Evolutionary conservation across 139 green algal species (phyloP).

Genomic region (Auxenochlorella protothecoides): DNA sequence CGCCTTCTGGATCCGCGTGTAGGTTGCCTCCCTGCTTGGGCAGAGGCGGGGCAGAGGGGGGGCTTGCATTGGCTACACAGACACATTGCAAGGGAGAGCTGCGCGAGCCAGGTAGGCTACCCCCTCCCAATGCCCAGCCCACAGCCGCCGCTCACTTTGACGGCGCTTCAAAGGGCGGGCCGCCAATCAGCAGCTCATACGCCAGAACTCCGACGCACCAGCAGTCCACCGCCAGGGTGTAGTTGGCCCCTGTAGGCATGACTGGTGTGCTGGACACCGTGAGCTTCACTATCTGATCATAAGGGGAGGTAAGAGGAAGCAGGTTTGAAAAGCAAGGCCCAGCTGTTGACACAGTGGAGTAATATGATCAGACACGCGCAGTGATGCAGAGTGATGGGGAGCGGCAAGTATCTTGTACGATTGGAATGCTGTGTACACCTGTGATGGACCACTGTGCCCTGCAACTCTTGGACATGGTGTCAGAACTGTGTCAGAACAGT

Average conservation of each 20-base stretch:
- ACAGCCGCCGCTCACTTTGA: constrained; percentile 3
- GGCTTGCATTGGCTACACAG: background rate
- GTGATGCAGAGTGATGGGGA: background rate
- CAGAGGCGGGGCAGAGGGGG: no score
- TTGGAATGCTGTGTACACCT: background rate
- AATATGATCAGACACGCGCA: background rate
- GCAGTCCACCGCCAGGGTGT: constrained; percentile 67
- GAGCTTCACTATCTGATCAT: background rate
- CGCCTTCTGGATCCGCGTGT: constrained; percentile 22
- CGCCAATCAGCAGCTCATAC: constrained; percentile 41
- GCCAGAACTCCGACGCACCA: constrained; percentile 59
- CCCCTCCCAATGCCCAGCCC: background rate
- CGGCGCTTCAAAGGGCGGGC: constrained; percentile 37
- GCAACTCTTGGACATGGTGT: background rate
- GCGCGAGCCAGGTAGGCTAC: background rate
- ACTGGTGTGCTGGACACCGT: background rate
- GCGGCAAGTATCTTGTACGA: no score
- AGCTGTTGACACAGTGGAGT: background rate
- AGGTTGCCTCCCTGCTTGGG: constrained; percentile 26
- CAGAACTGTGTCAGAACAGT: background rate
- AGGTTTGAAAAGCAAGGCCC: background rate
- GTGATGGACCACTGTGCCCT: background rate
- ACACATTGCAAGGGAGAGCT: background rate
- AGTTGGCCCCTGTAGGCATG: constrained; percentile 1
- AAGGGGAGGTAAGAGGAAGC: background rate